Percentiles rank a stretch among this genome's conserved stretches.
These are phyloP conservation scores for Insectozyma bohioensis DNA, from an alignment of 1,139 yeast species.

Conservation along the genomic window DNA sequence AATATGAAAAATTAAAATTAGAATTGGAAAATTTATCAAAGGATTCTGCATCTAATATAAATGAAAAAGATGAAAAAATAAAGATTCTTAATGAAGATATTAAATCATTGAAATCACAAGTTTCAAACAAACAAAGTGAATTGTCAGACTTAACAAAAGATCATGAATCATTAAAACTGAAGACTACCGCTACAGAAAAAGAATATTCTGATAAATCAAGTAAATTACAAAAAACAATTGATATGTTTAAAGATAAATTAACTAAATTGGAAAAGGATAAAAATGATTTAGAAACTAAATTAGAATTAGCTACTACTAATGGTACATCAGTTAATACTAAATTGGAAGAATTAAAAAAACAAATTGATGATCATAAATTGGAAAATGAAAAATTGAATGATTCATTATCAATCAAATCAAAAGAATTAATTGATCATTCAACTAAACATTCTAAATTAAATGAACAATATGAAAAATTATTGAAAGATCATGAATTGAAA, in stretches of 20 bases:
- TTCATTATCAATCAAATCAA: slow-evolving; percentile 47
- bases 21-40: slow-evolving; percentile 15
- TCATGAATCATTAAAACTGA: slow-evolving; percentile 29
- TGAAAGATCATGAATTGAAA: too few species aligned
- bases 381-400: slow-evolving; percentile 38
- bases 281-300: slow-evolving; percentile 21
- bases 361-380: slow-evolving; percentile 30
- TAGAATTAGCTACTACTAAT: slow-evolving; percentile 24
- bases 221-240: slow-evolving; percentile 27
- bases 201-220: slow-evolving; percentile 25
- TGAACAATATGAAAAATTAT: slow-evolving; percentile 11
- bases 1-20: slow-evolving; percentile 3
- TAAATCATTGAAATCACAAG: slow-evolving; percentile 24
- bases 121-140: slow-evolving; percentile 37
- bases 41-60: slow-evolving; percentile 12
- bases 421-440: slow-evolving; percentile 41
- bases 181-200: too few species aligned
- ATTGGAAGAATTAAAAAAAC: slow-evolving; percentile 22
- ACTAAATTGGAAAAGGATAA: slow-evolving; percentile 20
- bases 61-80: slow-evolving; percentile 12
- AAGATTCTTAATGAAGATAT: slow-evolving; percentile 26
- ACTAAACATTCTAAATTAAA: slow-evolving; percentile 20
- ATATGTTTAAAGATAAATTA: slow-evolving; percentile 25
- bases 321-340: slow-evolving; percentile 14
- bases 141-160: slow-evolving; percentile 29